Base-by-base conservation (phyloP, 371 early-diverging fungal genomes). In the Apophysomyces elegans region DNA sequence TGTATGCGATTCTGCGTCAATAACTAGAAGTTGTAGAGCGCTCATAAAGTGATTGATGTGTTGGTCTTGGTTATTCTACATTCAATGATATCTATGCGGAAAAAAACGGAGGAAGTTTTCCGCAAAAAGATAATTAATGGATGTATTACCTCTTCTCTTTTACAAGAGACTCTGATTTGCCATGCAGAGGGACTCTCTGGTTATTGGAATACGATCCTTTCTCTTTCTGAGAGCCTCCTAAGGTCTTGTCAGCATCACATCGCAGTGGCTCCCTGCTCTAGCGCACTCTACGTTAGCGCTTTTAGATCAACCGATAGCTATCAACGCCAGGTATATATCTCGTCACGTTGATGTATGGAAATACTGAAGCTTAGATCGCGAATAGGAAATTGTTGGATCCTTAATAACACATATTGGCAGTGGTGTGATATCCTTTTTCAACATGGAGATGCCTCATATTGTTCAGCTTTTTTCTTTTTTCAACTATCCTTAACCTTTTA, bases 351-450 rank as follows among this genome's bases (percentile, higher is more conserved):
- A 32, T 13, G 12, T 62, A 56, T 43, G 8, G 8, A 36, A 7
- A 7, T 7, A 21, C 11, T 12, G 14, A 21, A 16, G 1, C 18
- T n/a, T 59, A 35, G 26, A 26, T 61, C n/a, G 37, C 18, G 46
- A 7, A 41, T 67, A 79, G 81, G 94, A 94, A 76, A 88, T 91
- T 35, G 74, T 93, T 37, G 92, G 88, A 7, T 86, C 88, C 2
- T 71, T 94, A 37, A 90, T 93, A 0, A 90, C 90, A n/a, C 93
- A 94, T 65, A 88, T 94, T 56, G 94, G 93, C 39, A 92, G 92
- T 64, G 93, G 93, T 7, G 81, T 85, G n/a, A 72, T 70, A 73
- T 75, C 76, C 76, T 75, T 75, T 26, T 26, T 26, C 32, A 26
- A 1, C 1, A 26, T 26, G 2, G 2, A 26, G 3, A 26, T 26